phyloP scores from a whole-genome alignment of 2,329 filamentous ascomycete genomes.

The Colletotrichum phormii region DNA sequence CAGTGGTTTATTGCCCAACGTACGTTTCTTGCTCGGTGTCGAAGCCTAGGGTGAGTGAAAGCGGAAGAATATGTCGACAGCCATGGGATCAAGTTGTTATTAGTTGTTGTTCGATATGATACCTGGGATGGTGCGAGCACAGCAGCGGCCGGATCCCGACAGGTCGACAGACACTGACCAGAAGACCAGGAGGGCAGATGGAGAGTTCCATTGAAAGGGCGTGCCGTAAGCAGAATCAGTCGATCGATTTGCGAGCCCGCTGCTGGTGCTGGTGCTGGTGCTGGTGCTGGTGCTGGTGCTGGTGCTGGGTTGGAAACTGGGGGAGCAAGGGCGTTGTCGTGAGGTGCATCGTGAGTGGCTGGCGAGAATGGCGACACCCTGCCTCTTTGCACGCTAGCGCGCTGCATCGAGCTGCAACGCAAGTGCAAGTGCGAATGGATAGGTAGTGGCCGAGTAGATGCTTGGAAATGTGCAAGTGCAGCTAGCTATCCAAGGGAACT shows the following conservation, averaged over 20 bases:
- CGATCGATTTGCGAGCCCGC: slow-evolving; percentile 30
- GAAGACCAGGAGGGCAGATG: background rate
- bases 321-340: slow-evolving; percentile 24
- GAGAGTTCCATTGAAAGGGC: background rate
- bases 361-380: slow-evolving; percentile 8
- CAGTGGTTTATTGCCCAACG: background rate
- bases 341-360: slow-evolving; percentile 18
- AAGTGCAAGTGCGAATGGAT: background rate
- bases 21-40: background rate
- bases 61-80: background rate
- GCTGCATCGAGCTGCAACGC: slow-evolving; percentile 26
- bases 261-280: background rate
- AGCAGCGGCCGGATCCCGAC: slow-evolving; percentile 11
- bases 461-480: background rate
- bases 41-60: background rate
- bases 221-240: slow-evolving; percentile 16
- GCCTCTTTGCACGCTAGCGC: slow-evolving; percentile 29
- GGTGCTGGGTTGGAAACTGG: background rate
- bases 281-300: too few relatives aligned
- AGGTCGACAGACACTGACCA: background rate
- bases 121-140: slow-evolving; percentile 12
- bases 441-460: too few relatives aligned
- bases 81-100: background rate
- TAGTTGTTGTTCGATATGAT: background rate
- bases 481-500: background rate